Evolutionary conservation across 768 basidiomycete species (phyloP).

Genomic region (Auricularia cornea): DNA sequence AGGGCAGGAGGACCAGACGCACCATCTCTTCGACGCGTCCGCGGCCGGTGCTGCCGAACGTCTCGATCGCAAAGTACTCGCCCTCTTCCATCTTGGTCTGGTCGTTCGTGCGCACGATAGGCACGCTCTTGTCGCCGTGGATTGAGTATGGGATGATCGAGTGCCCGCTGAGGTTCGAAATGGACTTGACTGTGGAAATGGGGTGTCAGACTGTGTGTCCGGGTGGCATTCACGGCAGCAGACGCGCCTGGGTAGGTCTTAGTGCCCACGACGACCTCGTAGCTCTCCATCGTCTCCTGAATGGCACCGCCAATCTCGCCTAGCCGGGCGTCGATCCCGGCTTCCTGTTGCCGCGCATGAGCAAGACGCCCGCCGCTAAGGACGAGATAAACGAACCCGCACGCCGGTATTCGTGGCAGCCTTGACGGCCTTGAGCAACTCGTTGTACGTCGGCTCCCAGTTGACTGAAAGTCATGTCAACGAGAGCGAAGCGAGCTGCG

Average conservation of each 20-base stretch:
- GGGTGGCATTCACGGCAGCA: too few species aligned
- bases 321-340: constrained; percentile 90
- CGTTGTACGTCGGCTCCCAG: constrained; percentile 86
- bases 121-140: constrained; percentile 88
- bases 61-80: constrained; percentile 98
- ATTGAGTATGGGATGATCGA: constrained; percentile 86
- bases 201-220: too few species aligned
- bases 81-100: constrained; percentile 98
- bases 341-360: constrained; percentile 49
- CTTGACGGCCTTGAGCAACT: constrained; percentile 80
- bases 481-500: background rate
- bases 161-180: constrained; percentile 91
- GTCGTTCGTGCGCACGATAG: constrained; percentile 83
- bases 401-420: constrained; percentile 93
- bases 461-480: constrained; percentile 9
- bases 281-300: constrained; percentile 98
- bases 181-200: constrained; percentile 67
- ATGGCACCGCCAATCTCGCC: constrained; percentile 88
- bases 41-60: constrained; percentile 94
- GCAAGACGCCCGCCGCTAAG: background rate
- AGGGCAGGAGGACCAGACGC: constrained; percentile 9
- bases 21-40: constrained; percentile 82
- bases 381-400: constrained; percentile 38
- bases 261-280: constrained; percentile 89
- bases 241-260: constrained; percentile 67